Conservation (phyloP, 106 monocot genomes). For the Dendrobium nobile region DNA sequence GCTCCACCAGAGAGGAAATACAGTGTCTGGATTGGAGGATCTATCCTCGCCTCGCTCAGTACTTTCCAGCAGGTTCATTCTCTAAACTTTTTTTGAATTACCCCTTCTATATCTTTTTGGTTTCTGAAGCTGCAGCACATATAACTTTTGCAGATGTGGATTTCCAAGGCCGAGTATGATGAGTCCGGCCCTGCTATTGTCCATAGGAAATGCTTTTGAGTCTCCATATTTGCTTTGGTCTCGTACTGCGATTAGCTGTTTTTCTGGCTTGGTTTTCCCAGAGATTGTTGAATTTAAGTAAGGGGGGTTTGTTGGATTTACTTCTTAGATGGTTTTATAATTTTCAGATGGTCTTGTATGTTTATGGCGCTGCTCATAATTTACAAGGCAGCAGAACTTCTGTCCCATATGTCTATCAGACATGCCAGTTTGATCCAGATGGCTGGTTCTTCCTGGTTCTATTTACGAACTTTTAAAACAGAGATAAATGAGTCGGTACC, state of each 20-base stretch:
- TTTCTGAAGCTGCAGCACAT: neutral
- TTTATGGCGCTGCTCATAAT: neutral
- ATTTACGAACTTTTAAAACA: no score
- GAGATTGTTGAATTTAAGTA: neutral
- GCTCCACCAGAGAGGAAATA: slow-evolving; percentile 4
- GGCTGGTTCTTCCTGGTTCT: no score
- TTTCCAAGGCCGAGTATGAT: slow-evolving; percentile 32
- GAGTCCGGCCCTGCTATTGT: slow-evolving; percentile 18
- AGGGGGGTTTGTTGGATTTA: neutral
- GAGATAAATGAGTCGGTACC: no score
- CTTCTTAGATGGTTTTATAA: neutral
- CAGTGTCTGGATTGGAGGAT: slow-evolving; percentile 8
- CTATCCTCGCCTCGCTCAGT: slow-evolving; percentile 6
- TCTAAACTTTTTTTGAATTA: neutral
- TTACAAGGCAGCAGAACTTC: neutral
- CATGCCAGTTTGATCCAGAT: no score
- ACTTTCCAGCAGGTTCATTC: slow-evolving; percentile 1
- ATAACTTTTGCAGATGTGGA: slow-evolving; percentile 24
- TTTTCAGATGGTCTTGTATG: neutral
- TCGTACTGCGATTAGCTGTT: neutral
- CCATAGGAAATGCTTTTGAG: slow-evolving; percentile 21
- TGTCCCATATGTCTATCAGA: no score
- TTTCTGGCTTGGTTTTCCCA: neutral
- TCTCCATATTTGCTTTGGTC: neutral
- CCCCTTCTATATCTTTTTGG: neutral